phyloP scores from a whole-genome alignment of 805 yeast species.

The Pichia kluyveri region DNA sequence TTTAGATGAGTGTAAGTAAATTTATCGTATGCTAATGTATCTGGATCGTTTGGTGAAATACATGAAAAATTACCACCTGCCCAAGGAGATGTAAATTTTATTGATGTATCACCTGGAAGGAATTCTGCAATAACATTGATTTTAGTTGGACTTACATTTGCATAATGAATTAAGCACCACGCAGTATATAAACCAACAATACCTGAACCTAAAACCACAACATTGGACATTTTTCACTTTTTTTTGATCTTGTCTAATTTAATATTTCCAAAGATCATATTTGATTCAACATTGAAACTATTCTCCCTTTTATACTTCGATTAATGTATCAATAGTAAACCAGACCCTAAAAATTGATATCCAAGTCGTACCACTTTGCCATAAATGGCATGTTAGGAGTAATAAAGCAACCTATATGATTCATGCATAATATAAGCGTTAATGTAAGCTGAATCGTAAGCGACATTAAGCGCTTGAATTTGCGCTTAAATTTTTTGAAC shows the following conservation, averaged over 20 bases:
- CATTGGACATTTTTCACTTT: background rate
- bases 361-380: background rate
- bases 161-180: constrained; percentile 34
- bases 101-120: constrained; percentile 71
- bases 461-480: too few species aligned
- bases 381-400: background rate
- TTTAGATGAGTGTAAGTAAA: constrained; percentile 43
- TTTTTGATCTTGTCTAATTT: background rate
- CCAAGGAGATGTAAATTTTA: constrained; percentile 70
- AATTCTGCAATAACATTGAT: constrained; percentile 55
- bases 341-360: too few species aligned
- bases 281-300: too few species aligned
- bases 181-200: constrained; percentile 59
- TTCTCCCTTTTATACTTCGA: too few species aligned
- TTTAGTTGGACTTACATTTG: constrained; percentile 29
- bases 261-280: too few species aligned
- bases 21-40: constrained; percentile 41
- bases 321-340: too few species aligned
- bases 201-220: constrained; percentile 42
- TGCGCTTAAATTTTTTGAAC: too few species aligned
- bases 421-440: background rate
- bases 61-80: constrained; percentile 61
- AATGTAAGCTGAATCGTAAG: too few species aligned
- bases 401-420: background rate
- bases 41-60: constrained; percentile 48